Conservation (phyloP, 2,329 filamentous ascomycete genomes). For the Sclerotinia trifoliorum region DNA sequence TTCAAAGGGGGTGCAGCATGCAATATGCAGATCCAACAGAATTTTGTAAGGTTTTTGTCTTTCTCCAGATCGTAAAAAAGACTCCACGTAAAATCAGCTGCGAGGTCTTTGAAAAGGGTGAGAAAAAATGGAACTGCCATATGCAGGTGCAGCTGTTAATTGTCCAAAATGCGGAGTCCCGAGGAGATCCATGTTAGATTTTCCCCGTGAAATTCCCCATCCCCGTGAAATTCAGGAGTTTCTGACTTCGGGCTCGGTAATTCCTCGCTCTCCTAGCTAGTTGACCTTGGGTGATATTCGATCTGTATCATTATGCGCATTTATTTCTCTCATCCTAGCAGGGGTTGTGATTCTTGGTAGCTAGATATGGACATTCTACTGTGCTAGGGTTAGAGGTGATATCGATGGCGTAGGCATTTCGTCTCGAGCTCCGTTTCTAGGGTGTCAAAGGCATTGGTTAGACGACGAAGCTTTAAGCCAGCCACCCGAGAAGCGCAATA, state of each 20-base stretch:
- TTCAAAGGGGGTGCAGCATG: constrained; percentile 11
- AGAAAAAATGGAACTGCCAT: constrained; percentile 17
- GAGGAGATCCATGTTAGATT: background rate
- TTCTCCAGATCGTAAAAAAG: constrained; percentile 11
- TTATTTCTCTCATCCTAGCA: background rate
- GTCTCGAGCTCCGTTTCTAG: constrained; percentile 30
- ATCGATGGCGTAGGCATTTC: constrained; percentile 30
- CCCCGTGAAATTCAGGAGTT: constrained; percentile 8
- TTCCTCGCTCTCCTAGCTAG: background rate
- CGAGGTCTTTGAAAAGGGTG: constrained; percentile 7
- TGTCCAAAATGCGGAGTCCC: constrained; percentile 20
- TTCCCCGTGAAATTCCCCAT: constrained; percentile 5
- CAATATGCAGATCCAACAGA: constrained; percentile 15
- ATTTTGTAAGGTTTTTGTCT: constrained; percentile 2
- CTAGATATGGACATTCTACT: background rate
- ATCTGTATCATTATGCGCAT: constrained; percentile 12
- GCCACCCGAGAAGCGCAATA: constrained; percentile 24
- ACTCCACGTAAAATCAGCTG: constrained; percentile 15
- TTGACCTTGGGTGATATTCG: background rate
- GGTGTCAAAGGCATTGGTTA: constrained; percentile 1
- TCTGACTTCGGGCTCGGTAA: background rate
- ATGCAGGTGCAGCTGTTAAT: constrained; percentile 24
- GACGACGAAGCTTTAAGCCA: constrained; percentile 16
- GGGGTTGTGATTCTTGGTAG: background rate
- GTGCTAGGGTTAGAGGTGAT: background rate